A percentile compares a stretch with the other conserved stretches of the same genome.
Conservation (phyloP, 768 basidiomycete genomes). For the Mycena olivaceomarginata region DNA sequence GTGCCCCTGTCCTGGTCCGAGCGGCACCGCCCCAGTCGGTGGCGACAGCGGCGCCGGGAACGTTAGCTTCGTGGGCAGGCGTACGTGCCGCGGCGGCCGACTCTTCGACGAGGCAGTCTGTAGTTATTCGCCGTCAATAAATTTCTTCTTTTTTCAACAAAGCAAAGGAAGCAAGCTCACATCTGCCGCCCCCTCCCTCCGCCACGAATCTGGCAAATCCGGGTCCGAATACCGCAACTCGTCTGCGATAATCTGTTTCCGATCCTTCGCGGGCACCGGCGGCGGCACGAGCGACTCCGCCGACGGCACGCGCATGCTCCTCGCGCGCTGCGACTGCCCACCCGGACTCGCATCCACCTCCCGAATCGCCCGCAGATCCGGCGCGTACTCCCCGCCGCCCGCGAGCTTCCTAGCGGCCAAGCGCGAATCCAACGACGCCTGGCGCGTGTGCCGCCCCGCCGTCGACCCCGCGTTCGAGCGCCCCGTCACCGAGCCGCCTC, state of each 20-base stretch:
- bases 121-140: too few relatives aligned
- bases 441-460: conserved; percentile 28
- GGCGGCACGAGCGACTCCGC: conserved; percentile 37
- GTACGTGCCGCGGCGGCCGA: conserved; percentile 42
- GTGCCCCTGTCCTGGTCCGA: background rate
- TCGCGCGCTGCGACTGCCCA: conserved; percentile 18
- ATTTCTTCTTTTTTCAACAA: background rate
- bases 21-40: conserved; percentile 1
- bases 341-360: conserved; percentile 33
- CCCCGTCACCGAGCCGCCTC: conserved; percentile 25
- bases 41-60: conserved; percentile 44
- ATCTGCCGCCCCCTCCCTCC: conserved; percentile 44
- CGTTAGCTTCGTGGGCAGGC: conserved; percentile 34
- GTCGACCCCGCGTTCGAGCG: conserved; percentile 31
- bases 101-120: conserved; percentile 26
- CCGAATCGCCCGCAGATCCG: conserved; percentile 36
- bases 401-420: conserved; percentile 16
- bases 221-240: conserved; percentile 59
- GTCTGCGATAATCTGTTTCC: conserved; percentile 56
- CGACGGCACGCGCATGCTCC: conserved; percentile 23
- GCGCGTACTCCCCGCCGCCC: conserved; percentile 9
- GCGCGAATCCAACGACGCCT: conserved; percentile 39
- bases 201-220: conserved; percentile 54
- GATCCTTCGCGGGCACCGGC: conserved; percentile 36
- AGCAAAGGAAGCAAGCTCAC: background rate